These are phyloP conservation scores for Macrotyloma uniflorum DNA, from an alignment of 306 rosid species.

Conservation along the genomic window DNA sequence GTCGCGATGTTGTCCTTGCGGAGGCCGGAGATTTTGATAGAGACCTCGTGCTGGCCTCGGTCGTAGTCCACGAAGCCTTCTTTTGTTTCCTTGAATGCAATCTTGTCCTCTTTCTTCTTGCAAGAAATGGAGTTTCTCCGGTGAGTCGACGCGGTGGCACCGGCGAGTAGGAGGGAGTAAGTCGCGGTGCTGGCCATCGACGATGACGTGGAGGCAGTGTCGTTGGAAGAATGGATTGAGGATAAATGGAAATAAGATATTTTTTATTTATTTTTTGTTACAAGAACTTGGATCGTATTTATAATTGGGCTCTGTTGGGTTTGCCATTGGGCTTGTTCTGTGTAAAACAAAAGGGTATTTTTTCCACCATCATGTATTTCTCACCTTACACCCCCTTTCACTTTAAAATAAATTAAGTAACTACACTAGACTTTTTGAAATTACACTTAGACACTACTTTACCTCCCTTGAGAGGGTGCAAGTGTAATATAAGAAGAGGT, in stretches of 20 bases:
- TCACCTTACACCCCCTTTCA: too few species aligned
- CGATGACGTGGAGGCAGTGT: not conserved
- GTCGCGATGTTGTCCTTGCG: constrained; percentile 64
- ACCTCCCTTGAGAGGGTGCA: too few species aligned
- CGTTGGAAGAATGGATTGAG: constrained; percentile 10
- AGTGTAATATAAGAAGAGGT: too few species aligned
- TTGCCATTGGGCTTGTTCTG: not conserved
- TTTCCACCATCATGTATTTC: too few species aligned
- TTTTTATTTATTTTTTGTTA: not conserved
- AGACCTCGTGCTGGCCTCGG: constrained; percentile 62
- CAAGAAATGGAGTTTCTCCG: constrained; percentile 20
- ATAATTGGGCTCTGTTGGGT: not conserved
- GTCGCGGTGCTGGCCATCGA: constrained; percentile 53
- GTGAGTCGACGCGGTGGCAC: constrained; percentile 33
- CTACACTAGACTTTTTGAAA: too few species aligned
- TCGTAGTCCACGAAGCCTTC: constrained; percentile 88
- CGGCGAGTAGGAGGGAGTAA: constrained; percentile 35
- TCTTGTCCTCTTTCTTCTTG: constrained; percentile 44
- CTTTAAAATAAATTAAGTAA: too few species aligned
- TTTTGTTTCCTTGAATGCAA: constrained; percentile 65
- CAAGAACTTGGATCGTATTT: not conserved
- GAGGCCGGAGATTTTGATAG: constrained; percentile 59
- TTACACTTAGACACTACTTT: too few species aligned
- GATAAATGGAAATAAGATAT: constrained; percentile 26
- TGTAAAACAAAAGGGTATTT: too few species aligned